Base-by-base conservation (phyloP, 2,329 filamentous ascomycete genomes). In the Lojkania enalia region DNA sequence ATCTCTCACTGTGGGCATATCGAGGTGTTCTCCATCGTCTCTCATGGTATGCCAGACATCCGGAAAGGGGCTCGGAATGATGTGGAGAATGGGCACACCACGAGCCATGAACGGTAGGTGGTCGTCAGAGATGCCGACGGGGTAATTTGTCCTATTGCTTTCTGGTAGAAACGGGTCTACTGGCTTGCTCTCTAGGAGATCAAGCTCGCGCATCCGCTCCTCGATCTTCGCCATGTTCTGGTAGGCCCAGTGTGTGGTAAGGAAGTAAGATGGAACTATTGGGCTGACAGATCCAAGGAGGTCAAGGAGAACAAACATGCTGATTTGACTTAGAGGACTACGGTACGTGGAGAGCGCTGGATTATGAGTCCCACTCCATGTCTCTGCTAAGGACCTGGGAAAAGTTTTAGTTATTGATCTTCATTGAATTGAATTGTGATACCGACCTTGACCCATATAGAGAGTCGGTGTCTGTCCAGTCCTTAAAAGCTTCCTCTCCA, bases 161-260 rank as follows among this genome's bases (percentile, higher is more conserved):
- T 83, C 35, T 66, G 77, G 42, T 63, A 66, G 70, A 59, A 88
- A 79, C 73, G 37, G 74, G 62, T 36, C 1, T 67, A 51, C 18
- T 63, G 66, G 67, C 85, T 88, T 15, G 76, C 72, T 1, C 63
- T 88, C 84, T 49, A 92, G 81, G 23, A 86, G 71, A 1, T 75
- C 75, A 1, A 91, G 74, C 7, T 77, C 71, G 23, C 90, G 83
- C 65, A 96, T 77, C 19, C 90, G 85, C 39, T 75, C 71, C 71
- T 97, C 92, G 13, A 95, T 73, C 2, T 74, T 71, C 1, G 88
- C 86, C 76, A 97, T 82, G 47, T 81, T 79, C 55, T 82, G 77
- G 69, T 97, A 97, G 1, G 91, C 90, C 92, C 92, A 96, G 66
- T 97, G 92, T 0, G 92, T 96, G 1, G 86, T 87, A 47, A 84